Conservation (phyloP, 2,329 filamentous ascomycete species). For the Aspergillus phoenicis region DNA sequence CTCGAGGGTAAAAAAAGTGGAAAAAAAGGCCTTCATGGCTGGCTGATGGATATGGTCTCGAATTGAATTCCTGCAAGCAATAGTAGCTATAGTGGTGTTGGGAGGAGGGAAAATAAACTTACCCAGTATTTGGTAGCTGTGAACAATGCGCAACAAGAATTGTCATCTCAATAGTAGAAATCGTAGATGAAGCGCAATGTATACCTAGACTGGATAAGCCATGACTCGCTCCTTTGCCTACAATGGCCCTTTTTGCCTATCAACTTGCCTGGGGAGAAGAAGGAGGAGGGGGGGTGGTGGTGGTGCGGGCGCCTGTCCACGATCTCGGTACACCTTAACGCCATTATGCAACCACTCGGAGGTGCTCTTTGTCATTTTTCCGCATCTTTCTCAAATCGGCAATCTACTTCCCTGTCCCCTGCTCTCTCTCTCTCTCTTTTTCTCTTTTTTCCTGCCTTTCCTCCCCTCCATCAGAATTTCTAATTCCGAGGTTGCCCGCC, state of each 20-base stretch:
- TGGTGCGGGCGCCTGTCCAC: conserved; percentile 10
- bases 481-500: conserved; percentile 10
- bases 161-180: conserved; percentile 11
- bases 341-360: conserved; percentile 1
- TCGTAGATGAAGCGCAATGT: neutral
- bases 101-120: too few relatives aligned
- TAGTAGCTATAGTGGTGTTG: too few relatives aligned
- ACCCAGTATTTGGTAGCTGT: neutral
- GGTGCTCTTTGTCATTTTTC: neutral
- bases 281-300: too few relatives aligned
- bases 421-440: neutral
- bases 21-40: neutral
- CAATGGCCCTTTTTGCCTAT: conserved; percentile 9
- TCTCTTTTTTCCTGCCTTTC: too few relatives aligned
- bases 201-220: neutral
- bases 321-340: conserved; percentile 14
- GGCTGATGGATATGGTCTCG: neutral
- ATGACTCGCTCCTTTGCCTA: conserved; percentile 4
- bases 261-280: too few relatives aligned
- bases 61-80: too few relatives aligned
- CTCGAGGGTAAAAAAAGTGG: neutral
- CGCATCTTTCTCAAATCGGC: too few relatives aligned
- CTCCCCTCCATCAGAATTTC: conserved; percentile 7
- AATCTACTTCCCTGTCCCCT: neutral
- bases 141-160: conserved; percentile 22